phyloP scores from a whole-genome alignment of 345 rosid species.

The Lumnitzera racemosa region DNA sequence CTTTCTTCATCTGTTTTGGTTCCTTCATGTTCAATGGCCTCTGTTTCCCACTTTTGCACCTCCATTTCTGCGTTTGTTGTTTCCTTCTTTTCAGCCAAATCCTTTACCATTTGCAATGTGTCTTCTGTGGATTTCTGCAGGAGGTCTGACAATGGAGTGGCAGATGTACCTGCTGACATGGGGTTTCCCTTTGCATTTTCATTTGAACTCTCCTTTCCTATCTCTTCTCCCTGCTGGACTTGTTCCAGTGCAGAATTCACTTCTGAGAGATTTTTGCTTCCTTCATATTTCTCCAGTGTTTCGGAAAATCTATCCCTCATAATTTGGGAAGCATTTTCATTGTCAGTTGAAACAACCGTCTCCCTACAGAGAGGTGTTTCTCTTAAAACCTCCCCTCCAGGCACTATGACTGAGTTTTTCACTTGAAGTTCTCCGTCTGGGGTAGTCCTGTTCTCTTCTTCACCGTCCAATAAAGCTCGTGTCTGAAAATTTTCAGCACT shows the following conservation, averaged over 20 bases:
- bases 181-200: constrained; percentile 19
- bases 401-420: constrained; percentile 12
- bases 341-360: constrained; percentile 13
- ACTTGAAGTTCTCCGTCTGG: constrained; percentile 17
- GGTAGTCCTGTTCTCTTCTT: constrained; percentile 13
- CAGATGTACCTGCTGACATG: constrained; percentile 21
- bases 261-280: constrained; percentile 11
- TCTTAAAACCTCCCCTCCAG: constrained; percentile 17
- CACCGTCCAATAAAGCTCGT: constrained; percentile 6
- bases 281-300: constrained; percentile 13
- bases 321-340: constrained; percentile 13
- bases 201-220: constrained; percentile 4
- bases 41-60: constrained; percentile 15
- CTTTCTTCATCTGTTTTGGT: constrained; percentile 34
- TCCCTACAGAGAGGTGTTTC: constrained; percentile 17
- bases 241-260: constrained; percentile 14
- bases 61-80: constrained; percentile 14
- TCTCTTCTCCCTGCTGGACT: constrained; percentile 17
- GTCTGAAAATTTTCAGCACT: constrained; percentile 10
- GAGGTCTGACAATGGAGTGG: constrained; percentile 34
- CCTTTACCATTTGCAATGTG: constrained; percentile 10
- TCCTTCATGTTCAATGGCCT: constrained; percentile 20
- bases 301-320: constrained; percentile 19
- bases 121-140: constrained; percentile 29
- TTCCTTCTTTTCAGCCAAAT: constrained; percentile 20